Percentiles rank a stretch among this genome's conserved stretches.
These are phyloP conservation scores for Paraconiothyrium brasiliense DNA, from an alignment of 2,329 filamentous ascomycete genomes.

Conservation along the genomic window DNA sequence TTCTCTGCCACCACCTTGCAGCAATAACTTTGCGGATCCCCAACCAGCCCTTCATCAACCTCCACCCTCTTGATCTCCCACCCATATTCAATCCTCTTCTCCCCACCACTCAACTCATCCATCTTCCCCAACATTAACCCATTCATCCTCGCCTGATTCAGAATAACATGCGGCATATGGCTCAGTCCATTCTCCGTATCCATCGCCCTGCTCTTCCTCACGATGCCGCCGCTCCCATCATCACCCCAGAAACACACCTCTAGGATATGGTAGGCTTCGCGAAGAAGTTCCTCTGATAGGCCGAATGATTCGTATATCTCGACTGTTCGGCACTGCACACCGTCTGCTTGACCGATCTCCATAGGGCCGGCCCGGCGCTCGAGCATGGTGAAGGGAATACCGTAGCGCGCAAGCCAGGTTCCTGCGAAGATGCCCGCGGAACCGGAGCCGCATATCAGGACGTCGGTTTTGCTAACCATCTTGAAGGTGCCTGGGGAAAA, in stretches of 20 bases:
- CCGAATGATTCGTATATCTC: slow-evolving; percentile 80
- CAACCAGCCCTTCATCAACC: slow-evolving; percentile 57
- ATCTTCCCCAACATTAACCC: slow-evolving; percentile 65
- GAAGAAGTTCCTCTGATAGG: slow-evolving; percentile 69
- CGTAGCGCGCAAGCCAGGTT: slow-evolving; percentile 67
- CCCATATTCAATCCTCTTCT: slow-evolving; percentile 63
- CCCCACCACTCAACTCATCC: slow-evolving; percentile 48
- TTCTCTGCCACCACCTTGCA: slow-evolving; percentile 46
- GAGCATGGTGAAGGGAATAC: slow-evolving; percentile 66
- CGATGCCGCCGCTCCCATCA: slow-evolving; percentile 49
- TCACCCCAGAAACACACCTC: slow-evolving; percentile 65
- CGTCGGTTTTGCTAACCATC: slow-evolving; percentile 52
- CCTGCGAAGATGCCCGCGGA: slow-evolving; percentile 70
- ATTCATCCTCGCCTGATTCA: slow-evolving; percentile 78
- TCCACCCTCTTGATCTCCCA: slow-evolving; percentile 60
- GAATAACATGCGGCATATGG: slow-evolving; percentile 71
- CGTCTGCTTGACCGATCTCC: slow-evolving; percentile 69
- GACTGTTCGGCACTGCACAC: slow-evolving; percentile 71
- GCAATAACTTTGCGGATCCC: slow-evolving; percentile 42
- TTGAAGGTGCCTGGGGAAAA: not conserved
- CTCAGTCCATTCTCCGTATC: slow-evolving; percentile 69
- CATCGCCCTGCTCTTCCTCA: slow-evolving; percentile 53
- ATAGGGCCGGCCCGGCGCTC: slow-evolving; percentile 66
- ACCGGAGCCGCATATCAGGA: slow-evolving; percentile 69
- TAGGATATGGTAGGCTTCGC: slow-evolving; percentile 72